These are phyloP conservation scores for Cryptosporidium tyzzeri DNA, from an alignment of 169 alveolate species.

Conservation along the genomic window DNA sequence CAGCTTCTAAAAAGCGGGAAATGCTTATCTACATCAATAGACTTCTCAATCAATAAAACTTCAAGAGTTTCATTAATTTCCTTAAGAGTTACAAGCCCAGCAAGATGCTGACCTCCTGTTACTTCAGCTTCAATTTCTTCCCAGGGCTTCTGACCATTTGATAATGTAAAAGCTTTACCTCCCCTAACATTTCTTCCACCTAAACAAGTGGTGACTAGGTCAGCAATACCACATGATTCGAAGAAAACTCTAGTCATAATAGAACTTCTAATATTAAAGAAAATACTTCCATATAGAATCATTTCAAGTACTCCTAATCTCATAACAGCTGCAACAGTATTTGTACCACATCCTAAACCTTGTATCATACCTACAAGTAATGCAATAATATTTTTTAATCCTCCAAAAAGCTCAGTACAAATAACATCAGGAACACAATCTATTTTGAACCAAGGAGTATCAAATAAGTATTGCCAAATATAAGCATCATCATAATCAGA, in stretches of 20 bases:
- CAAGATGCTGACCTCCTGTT: conserved; percentile 90
- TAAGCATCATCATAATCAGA: conserved; percentile 84
- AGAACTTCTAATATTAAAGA: conserved; percentile 73
- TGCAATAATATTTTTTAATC: conserved; percentile 93
- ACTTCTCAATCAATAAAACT: conserved; percentile 41
- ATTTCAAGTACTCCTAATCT: conserved; percentile 92
- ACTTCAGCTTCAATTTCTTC: conserved; percentile 88
- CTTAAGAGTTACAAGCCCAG: conserved; percentile 53
- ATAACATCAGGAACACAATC: conserved; percentile 90
- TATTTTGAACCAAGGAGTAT: conserved; percentile 90
- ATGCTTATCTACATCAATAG: conserved; percentile 66
- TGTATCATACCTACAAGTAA: conserved; percentile 94
- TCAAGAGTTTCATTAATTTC: conserved; percentile 73
- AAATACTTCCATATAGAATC: conserved; percentile 71
- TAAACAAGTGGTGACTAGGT: conserved; percentile 91
- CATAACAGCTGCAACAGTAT: conserved; percentile 94
- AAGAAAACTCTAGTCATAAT: conserved; percentile 86
- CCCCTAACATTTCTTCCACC: conserved; percentile 93
- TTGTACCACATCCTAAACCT: conserved; percentile 91
- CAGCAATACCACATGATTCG: conserved; percentile 94
- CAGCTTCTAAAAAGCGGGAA: conserved; percentile 67
- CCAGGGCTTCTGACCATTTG: conserved; percentile 88
- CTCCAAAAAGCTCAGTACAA: conserved; percentile 94
- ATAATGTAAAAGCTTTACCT: conserved; percentile 90
- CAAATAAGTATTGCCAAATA: conserved; percentile 89